phyloP scores from a whole-genome alignment of 441 rosid species.

The Heliophila coronopifolia region DNA sequence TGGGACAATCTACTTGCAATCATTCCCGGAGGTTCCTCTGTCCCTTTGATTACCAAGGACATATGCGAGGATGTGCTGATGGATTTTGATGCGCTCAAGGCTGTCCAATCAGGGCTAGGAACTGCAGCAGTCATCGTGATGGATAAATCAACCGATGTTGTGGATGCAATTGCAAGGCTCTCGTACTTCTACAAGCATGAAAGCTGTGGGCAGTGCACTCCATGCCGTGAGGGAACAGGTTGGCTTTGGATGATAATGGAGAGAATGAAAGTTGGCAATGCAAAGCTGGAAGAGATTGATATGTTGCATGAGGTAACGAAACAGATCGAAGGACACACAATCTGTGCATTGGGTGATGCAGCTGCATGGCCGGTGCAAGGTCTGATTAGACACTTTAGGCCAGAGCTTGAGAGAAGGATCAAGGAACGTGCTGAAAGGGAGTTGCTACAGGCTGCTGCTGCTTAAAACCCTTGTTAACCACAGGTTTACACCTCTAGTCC shows the following conservation, averaged over 20 bases:
- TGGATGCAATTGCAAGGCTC: conserved; percentile 96
- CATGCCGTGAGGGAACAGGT: conserved; percentile 96
- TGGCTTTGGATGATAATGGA: conserved; percentile 99
- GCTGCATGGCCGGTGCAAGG: conserved; percentile 99
- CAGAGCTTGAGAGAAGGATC: conserved; percentile 96
- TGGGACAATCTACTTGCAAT: conserved; percentile 96
- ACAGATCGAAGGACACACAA: conserved; percentile 98
- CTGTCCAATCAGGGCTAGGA: conserved; percentile 88
- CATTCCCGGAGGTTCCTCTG: conserved; percentile 95
- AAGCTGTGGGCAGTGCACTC: conserved; percentile 99
- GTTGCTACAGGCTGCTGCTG: conserved; percentile 86
- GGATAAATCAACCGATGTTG: conserved; percentile 96
- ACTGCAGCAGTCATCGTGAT: conserved; percentile 98
- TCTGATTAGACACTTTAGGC: conserved; percentile 93
- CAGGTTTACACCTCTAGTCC: conserved; percentile 41
- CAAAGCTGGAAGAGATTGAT: conserved; percentile 95
- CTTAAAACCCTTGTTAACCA: conserved; percentile 39
- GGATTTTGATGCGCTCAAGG: conserved; percentile 98
- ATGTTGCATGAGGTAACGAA: conserved; percentile 99
- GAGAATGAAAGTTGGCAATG: conserved; percentile 91
- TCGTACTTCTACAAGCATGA: conserved; percentile 99
- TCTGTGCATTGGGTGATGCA: conserved; percentile 98
- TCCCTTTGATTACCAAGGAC: conserved; percentile 79
- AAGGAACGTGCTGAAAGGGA: conserved; percentile 85
- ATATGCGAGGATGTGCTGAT: conserved; percentile 86